Conservation (phyloP, 257 asterid species). For the Ballota nigra region DNA sequence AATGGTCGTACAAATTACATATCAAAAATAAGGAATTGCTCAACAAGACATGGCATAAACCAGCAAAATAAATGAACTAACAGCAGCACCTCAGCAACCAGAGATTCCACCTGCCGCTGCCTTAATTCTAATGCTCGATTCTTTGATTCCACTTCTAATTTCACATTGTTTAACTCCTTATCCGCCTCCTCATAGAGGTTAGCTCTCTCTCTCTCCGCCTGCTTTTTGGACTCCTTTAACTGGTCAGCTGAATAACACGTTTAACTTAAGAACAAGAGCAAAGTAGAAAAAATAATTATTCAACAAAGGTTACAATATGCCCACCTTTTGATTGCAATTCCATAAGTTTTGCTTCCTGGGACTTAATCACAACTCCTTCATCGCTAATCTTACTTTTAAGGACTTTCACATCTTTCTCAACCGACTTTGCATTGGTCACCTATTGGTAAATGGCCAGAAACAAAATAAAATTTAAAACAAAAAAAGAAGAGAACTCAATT, state of each 20-base stretch:
- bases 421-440: slow-evolving; percentile 69
- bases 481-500: background rate
- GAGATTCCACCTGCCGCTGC: slow-evolving; percentile 62
- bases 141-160: slow-evolving; percentile 56
- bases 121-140: slow-evolving; percentile 48
- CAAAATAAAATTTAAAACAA: background rate
- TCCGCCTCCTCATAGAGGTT: slow-evolving; percentile 40
- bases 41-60: slow-evolving; percentile 1
- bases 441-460: slow-evolving; percentile 24
- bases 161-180: slow-evolving; percentile 61
- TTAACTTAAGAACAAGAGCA: slow-evolving; percentile 8
- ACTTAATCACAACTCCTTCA: slow-evolving; percentile 56
- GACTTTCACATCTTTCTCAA: slow-evolving; percentile 73
- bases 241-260: slow-evolving; percentile 50
- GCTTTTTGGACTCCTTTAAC: slow-evolving; percentile 51
- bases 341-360: slow-evolving; percentile 64
- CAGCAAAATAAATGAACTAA: slow-evolving; percentile 5
- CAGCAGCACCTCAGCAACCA: slow-evolving; percentile 55
- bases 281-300: slow-evolving; percentile 13
- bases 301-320: slow-evolving; percentile 10
- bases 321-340: slow-evolving; percentile 72
- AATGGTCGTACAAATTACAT: slow-evolving; percentile 13
- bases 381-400: slow-evolving; percentile 68
- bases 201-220: slow-evolving; percentile 59
- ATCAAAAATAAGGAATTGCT: slow-evolving; percentile 4